These are phyloP conservation scores for Trametes cinnabarina DNA, from an alignment of 768 basidiomycete species.

Conservation along the genomic window DNA sequence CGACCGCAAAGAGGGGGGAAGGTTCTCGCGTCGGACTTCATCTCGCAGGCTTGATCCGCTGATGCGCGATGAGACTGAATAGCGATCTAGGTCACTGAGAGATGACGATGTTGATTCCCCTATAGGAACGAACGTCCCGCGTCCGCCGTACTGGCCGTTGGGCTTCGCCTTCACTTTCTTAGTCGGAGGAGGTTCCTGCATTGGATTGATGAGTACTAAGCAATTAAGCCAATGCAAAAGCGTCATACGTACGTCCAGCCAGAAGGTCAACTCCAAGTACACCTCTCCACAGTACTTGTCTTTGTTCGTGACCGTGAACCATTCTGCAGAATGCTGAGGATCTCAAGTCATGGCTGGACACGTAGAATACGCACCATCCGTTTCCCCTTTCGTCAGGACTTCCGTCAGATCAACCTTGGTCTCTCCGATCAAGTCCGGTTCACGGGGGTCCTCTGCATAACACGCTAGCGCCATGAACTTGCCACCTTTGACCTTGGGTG, in stretches of 20 bases:
- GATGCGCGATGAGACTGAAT: slow-evolving; percentile 10
- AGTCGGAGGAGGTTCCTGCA: slow-evolving; percentile 74
- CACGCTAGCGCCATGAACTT: slow-evolving; percentile 77
- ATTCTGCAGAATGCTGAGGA: slow-evolving; percentile 55
- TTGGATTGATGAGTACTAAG: neutral
- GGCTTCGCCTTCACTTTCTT: slow-evolving; percentile 57
- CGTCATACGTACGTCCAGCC: slow-evolving; percentile 72
- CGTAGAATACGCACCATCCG: slow-evolving; percentile 69
- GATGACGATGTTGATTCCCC: slow-evolving; percentile 26
- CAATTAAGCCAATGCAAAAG: neutral
- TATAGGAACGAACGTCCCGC: slow-evolving; percentile 67
- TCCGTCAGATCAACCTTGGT: slow-evolving; percentile 82
- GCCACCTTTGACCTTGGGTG: slow-evolving; percentile 63
- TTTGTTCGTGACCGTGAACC: slow-evolving; percentile 89
- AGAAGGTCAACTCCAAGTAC: slow-evolving; percentile 95
- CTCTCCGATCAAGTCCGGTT: slow-evolving; percentile 96
- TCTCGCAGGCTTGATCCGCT: slow-evolving; percentile 23
- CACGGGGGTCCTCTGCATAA: slow-evolving; percentile 92
- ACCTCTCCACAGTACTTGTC: slow-evolving; percentile 95
- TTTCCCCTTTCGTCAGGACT: slow-evolving; percentile 92
- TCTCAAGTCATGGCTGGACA: neutral
- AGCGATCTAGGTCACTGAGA: slow-evolving; percentile 16
- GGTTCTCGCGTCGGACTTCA: slow-evolving; percentile 45
- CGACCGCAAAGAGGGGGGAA: slow-evolving; percentile 59
- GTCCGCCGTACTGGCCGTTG: slow-evolving; percentile 67